Evolutionary conservation across 805 yeast genomes (phyloP).

Genomic region (Kazachstania psychrophila): DNA sequence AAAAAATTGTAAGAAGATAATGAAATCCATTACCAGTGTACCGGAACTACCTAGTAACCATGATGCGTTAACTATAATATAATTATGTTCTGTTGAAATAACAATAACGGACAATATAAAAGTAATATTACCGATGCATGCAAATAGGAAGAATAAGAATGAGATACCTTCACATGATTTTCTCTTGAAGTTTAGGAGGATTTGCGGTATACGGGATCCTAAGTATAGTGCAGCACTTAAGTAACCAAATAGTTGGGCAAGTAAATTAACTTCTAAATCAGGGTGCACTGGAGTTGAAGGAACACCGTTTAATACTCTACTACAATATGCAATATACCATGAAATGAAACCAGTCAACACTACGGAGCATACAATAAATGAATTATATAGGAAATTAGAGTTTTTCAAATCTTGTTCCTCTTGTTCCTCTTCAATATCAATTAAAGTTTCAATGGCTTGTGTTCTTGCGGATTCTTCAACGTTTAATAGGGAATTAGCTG

Average conservation of each 20-base stretch:
- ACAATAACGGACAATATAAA: conserved; percentile 80
- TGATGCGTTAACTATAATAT: conserved; percentile 71
- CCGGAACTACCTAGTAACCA: conserved; percentile 93
- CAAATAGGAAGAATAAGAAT: conserved; percentile 86
- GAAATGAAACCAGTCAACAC: conserved; percentile 76
- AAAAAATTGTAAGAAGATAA: conserved; percentile 81
- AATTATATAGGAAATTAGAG: conserved; percentile 23
- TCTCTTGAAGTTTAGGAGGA: conserved; percentile 70
- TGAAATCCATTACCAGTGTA: conserved; percentile 72
- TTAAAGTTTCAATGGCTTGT: conserved; percentile 6
- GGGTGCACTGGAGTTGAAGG: conserved; percentile 1
- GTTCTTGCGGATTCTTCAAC: conserved; percentile 5
- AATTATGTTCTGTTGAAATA: conserved; percentile 59
- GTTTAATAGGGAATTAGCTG: conserved; percentile 4
- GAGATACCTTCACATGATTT: conserved; percentile 94
- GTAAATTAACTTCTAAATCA: conserved; percentile 40
- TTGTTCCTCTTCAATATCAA: conserved; percentile 10
- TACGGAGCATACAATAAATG: conserved; percentile 56
- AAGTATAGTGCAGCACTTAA: conserved; percentile 63
- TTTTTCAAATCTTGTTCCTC: conserved; percentile 12
- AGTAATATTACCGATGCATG: conserved; percentile 87
- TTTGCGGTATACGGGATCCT: conserved; percentile 91
- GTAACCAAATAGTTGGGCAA: conserved; percentile 85
- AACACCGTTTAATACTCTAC: conserved; percentile 21
- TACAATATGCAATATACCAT: conserved; percentile 62